These are phyloP conservation scores for Ogataea angusta DNA, from an alignment of 805 yeast genomes.

Conservation along the genomic window DNA sequence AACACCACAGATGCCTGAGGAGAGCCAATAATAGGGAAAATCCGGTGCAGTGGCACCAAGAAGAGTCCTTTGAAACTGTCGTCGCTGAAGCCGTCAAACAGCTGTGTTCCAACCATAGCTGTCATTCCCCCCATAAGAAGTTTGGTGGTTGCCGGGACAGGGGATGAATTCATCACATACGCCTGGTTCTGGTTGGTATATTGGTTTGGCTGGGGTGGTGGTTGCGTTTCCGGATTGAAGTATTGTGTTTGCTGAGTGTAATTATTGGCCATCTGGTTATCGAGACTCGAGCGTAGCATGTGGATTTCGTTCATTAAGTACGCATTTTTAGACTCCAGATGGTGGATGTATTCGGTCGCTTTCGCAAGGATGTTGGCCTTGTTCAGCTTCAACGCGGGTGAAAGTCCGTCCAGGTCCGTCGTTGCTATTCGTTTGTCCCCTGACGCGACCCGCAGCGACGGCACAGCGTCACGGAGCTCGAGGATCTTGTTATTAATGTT, in stretches of 20 bases:
- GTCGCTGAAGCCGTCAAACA: conserved; percentile 18
- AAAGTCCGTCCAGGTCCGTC: conserved; percentile 67
- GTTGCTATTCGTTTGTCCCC: conserved; percentile 31
- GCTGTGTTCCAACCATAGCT: conserved; percentile 32
- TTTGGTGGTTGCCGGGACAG: conserved; percentile 25
- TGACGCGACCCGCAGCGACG: conserved; percentile 62
- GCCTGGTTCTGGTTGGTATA: not conserved
- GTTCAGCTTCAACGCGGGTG: conserved; percentile 72
- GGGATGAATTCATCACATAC: conserved; percentile 1
- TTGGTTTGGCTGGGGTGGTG: not conserved
- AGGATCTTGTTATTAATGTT: conserved; percentile 70
- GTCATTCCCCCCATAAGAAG: conserved; percentile 35
- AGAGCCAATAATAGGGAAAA: conserved; percentile 25
- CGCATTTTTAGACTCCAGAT: conserved; percentile 59
- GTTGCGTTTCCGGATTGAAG: not conserved
- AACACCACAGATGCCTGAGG: conserved; percentile 14
- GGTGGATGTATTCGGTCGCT: conserved; percentile 76
- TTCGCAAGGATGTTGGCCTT: conserved; percentile 76
- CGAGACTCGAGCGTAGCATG: conserved; percentile 36
- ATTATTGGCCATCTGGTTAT: conserved; percentile 9
- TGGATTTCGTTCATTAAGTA: conserved; percentile 50
- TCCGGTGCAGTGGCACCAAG: conserved; percentile 22
- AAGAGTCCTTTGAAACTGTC: conserved; percentile 26
- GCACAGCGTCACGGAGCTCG: conserved; percentile 73
- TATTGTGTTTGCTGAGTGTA: conserved; percentile 8